These are phyloP conservation scores for Didymella lethalis DNA, from an alignment of 2,329 filamentous ascomycete species.

Conservation along the genomic window DNA sequence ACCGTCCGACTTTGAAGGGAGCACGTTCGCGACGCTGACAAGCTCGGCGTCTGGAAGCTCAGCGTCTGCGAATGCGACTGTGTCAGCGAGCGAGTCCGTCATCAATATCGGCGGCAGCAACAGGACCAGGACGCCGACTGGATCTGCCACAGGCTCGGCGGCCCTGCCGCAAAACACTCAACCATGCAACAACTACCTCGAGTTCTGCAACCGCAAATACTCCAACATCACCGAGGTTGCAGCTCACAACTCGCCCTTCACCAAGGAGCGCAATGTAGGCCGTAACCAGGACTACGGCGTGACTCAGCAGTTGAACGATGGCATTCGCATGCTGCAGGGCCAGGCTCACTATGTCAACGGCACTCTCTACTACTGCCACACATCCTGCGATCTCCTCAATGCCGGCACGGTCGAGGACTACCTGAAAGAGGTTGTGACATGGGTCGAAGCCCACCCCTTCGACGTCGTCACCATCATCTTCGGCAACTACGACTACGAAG, in stretches of 20 bases:
- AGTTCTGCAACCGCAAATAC: constrained; percentile 51
- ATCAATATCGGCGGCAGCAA: constrained; percentile 41
- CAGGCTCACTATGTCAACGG: constrained; percentile 66
- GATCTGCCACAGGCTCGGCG: constrained; percentile 35
- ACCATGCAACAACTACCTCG: constrained; percentile 53
- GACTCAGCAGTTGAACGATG: constrained; percentile 51
- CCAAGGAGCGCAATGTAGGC: constrained; percentile 41
- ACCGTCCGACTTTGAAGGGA: constrained; percentile 41
- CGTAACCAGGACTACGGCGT: constrained; percentile 50
- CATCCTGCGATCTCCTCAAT: constrained; percentile 82
- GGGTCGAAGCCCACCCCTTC: constrained; percentile 81
- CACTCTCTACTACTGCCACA: constrained; percentile 83
- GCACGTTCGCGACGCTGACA: constrained; percentile 35
- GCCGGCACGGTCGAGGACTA: constrained; percentile 80
- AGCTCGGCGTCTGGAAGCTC: constrained; percentile 28
- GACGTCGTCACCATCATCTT: constrained; percentile 90
- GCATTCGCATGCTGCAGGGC: constrained; percentile 62
- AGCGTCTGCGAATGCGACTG: constrained; percentile 34
- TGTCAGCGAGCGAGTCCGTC: constrained; percentile 32
- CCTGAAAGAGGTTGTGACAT: constrained; percentile 72
- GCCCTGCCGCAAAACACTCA: constrained; percentile 50
- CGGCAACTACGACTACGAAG: constrained; percentile 70
- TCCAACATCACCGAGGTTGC: constrained; percentile 54
- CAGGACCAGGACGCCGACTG: constrained; percentile 35
- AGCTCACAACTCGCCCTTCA: constrained; percentile 53